A percentile compares a stretch with the other conserved stretches of the same genome.
phyloP scores from a whole-genome alignment of 2,329 filamentous ascomycete genomes.

The Hypomyces rosellus region DNA sequence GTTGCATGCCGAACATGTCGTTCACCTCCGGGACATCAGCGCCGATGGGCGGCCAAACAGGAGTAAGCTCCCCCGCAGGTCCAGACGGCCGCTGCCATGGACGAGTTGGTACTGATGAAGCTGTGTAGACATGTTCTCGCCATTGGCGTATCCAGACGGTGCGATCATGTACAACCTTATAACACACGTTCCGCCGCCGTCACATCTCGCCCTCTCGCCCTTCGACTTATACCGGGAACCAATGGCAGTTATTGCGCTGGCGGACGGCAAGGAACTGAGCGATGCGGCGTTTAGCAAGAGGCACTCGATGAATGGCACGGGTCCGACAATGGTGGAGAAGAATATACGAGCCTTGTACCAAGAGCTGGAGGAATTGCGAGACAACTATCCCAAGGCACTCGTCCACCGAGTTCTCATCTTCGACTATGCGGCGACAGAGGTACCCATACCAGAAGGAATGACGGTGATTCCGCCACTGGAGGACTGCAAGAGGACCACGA shows the following conservation, averaged over 20 bases:
- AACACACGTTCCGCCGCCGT: constrained; percentile 70
- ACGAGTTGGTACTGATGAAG: constrained; percentile 15
- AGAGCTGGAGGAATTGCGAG: constrained; percentile 64
- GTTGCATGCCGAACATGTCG: constrained; percentile 71
- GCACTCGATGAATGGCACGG: constrained; percentile 45
- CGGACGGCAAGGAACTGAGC: constrained; percentile 68
- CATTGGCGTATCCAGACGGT: constrained; percentile 78
- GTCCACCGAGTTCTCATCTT: constrained; percentile 77
- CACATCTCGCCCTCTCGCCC: constrained; percentile 72
- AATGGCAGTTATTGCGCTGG: constrained; percentile 74
- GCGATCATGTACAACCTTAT: constrained; percentile 84
- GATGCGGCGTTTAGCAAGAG: constrained; percentile 48
- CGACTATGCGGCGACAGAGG: constrained; percentile 53
- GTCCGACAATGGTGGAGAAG: constrained; percentile 45
- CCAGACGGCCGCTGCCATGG: background rate
- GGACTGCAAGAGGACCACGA: constrained; percentile 67
- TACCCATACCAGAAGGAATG: constrained; percentile 60
- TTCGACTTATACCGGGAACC: constrained; percentile 89
- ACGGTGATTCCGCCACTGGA: constrained; percentile 62
- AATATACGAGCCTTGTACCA: constrained; percentile 56
- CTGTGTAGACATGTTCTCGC: constrained; percentile 80
- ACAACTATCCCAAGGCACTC: constrained; percentile 68
- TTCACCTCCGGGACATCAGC: constrained; percentile 79
- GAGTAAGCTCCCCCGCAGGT: constrained; percentile 48
- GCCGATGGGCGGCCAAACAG: constrained; percentile 78